Conservation (phyloP, 2,329 filamentous ascomycete species). For the Ascochyta fabae region DNA sequence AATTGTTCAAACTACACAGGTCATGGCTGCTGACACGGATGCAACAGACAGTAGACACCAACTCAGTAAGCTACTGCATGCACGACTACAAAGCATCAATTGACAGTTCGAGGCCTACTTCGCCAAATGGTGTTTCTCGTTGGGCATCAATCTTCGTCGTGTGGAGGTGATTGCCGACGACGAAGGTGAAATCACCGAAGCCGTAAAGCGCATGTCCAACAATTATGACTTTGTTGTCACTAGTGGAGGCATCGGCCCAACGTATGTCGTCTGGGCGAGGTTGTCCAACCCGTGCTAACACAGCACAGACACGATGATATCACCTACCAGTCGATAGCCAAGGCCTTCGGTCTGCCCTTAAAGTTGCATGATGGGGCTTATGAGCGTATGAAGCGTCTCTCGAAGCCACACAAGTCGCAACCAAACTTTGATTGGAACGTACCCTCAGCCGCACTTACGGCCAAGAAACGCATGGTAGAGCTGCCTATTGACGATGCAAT, state of each 20-base stretch:
- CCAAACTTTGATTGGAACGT: slow-evolving; percentile 83
- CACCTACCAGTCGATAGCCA: slow-evolving; percentile 92
- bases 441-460: slow-evolving; percentile 77
- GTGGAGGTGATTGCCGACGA: slow-evolving; percentile 95
- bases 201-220: slow-evolving; percentile 82
- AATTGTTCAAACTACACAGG: not conserved
- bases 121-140: slow-evolving; percentile 69
- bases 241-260: slow-evolving; percentile 93
- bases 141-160: slow-evolving; percentile 75
- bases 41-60: slow-evolving; percentile 67
- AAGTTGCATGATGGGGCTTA: slow-evolving; percentile 79
- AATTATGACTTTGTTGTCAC: slow-evolving; percentile 96
- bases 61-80: slow-evolving; percentile 53
- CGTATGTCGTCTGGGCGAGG: slow-evolving; percentile 63
- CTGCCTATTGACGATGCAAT: slow-evolving; percentile 76
- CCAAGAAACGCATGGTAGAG: slow-evolving; percentile 89
- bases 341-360: slow-evolving; percentile 80
- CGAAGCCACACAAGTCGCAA: slow-evolving; percentile 74
- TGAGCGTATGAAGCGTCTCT: slow-evolving; percentile 81
- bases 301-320: slow-evolving; percentile 86
- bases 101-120: slow-evolving; percentile 57
- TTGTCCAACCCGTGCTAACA: slow-evolving; percentile 15
- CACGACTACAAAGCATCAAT: not conserved
- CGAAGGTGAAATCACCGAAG: slow-evolving; percentile 87
- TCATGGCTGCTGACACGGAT: slow-evolving; percentile 28